Evolutionary conservation across 2,329 filamentous ascomycete species (phyloP).

Genomic region (Pseudogymnoascus sp.): DNA sequence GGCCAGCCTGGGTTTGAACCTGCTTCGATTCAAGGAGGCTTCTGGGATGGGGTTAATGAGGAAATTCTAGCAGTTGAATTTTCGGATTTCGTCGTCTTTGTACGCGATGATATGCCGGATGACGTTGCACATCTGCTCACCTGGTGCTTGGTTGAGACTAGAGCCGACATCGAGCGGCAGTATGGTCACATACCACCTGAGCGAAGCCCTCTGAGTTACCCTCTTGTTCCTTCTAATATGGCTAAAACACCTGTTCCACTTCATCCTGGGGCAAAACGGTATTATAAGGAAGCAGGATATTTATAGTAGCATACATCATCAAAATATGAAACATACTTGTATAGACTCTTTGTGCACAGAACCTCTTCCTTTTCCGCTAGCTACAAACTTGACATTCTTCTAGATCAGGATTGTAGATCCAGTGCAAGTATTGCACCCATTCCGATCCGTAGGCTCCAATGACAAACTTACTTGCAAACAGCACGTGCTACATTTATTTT

Average conservation of each 20-base stretch:
- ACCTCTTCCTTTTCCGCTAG: too few relatives aligned
- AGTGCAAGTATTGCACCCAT: too few relatives aligned
- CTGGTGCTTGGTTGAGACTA: slow-evolving; percentile 11
- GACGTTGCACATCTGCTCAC: slow-evolving; percentile 12
- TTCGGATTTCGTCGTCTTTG: slow-evolving; percentile 11
- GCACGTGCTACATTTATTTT: too few relatives aligned
- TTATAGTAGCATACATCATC: background rate
- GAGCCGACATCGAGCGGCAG: slow-evolving; percentile 5
- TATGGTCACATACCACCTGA: slow-evolving; percentile 10
- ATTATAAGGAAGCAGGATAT: slow-evolving; percentile 11
- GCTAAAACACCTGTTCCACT: slow-evolving; percentile 10
- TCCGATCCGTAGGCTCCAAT: too few relatives aligned
- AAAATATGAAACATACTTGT: too few relatives aligned
- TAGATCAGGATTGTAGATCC: too few relatives aligned
- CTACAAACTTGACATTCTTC: too few relatives aligned
- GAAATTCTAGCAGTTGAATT: slow-evolving; percentile 10
- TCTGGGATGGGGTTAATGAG: background rate
- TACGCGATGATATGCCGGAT: slow-evolving; percentile 12
- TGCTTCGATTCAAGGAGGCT: slow-evolving; percentile 1
- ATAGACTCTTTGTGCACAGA: too few relatives aligned
- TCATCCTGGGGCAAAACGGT: slow-evolving; percentile 9
- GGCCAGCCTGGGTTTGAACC: slow-evolving; percentile 6
- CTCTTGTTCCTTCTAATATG: slow-evolving; percentile 9
- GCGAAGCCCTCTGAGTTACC: slow-evolving; percentile 10
- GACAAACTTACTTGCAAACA: too few relatives aligned